These are phyloP conservation scores for Umbelopsis sp. DNA, from an alignment of 192 early-diverging fungal species.

Conservation along the genomic window DNA sequence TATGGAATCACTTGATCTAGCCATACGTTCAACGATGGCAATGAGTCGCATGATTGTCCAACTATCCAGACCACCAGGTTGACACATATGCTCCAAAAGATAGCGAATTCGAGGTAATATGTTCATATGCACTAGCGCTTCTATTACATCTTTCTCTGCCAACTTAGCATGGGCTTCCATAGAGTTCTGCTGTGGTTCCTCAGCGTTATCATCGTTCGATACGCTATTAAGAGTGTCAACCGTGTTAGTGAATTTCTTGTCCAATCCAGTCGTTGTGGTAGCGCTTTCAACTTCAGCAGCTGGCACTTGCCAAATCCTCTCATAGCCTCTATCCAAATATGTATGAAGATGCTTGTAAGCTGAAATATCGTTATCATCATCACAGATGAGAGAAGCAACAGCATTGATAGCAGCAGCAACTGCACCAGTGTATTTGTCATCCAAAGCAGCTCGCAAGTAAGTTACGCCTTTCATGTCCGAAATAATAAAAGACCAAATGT, in stretches of 20 bases:
- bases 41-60: constrained; percentile 46
- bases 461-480: constrained; percentile 45
- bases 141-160: constrained; percentile 53
- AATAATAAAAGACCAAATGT: constrained; percentile 41
- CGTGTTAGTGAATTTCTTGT: constrained; percentile 19
- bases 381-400: constrained; percentile 44
- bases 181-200: constrained; percentile 37
- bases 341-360: background rate
- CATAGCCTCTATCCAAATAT: constrained; percentile 31
- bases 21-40: constrained; percentile 49
- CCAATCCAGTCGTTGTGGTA: background rate
- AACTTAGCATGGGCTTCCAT: constrained; percentile 49
- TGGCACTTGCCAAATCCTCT: constrained; percentile 24
- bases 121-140: constrained; percentile 64
- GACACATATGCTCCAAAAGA: constrained; percentile 41
- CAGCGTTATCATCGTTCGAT: constrained; percentile 20
- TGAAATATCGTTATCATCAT: constrained; percentile 16
- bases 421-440: constrained; percentile 65
- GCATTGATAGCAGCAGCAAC: constrained; percentile 52
- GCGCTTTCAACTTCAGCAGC: background rate
- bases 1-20: constrained; percentile 40
- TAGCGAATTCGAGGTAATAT: constrained; percentile 59
- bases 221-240: constrained; percentile 5
- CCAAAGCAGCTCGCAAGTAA: constrained; percentile 65
- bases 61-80: constrained; percentile 8